These are phyloP conservation scores for Ophiobolus disseminans DNA, from an alignment of 2,329 filamentous ascomycete genomes.

Conservation along the genomic window DNA sequence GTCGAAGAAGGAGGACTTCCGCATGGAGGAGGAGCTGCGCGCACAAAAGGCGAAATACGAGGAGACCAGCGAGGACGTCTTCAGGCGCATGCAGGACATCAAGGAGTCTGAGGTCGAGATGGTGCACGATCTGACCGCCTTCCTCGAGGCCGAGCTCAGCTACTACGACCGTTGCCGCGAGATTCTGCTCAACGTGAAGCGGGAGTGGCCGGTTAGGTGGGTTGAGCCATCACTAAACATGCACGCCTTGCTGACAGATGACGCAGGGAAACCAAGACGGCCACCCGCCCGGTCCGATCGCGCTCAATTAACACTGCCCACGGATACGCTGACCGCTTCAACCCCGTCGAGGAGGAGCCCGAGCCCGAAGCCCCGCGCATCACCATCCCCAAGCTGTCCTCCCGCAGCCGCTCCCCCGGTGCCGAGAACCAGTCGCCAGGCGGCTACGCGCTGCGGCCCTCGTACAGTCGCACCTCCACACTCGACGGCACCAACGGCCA, in stretches of 20 bases:
- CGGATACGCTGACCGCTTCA: slow-evolving; percentile 67
- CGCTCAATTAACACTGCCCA: slow-evolving; percentile 68
- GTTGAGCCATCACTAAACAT: slow-evolving; percentile 21
- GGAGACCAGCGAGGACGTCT: slow-evolving; percentile 90
- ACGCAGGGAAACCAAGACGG: slow-evolving; percentile 32
- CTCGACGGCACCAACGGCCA: slow-evolving; percentile 64
- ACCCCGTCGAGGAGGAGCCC: slow-evolving; percentile 64
- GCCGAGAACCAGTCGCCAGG: slow-evolving; percentile 38
- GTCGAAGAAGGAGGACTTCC: slow-evolving; percentile 90
- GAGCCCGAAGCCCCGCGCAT: slow-evolving; percentile 59
- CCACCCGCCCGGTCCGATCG: slow-evolving; percentile 57
- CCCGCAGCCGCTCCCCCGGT: slow-evolving; percentile 53
- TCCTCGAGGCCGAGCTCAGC: slow-evolving; percentile 86
- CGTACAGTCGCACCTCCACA: slow-evolving; percentile 60
- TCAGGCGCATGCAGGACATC: slow-evolving; percentile 93
- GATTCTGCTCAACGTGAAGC: slow-evolving; percentile 73
- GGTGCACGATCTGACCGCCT: slow-evolving; percentile 77
- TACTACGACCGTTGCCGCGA: slow-evolving; percentile 92
- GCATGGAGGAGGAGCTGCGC: slow-evolving; percentile 89
- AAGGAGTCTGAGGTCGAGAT: slow-evolving; percentile 89
- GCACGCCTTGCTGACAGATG: slow-evolving; percentile 22
- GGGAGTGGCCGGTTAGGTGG: slow-evolving; percentile 72
- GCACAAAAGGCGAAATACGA: slow-evolving; percentile 95
- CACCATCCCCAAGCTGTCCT: slow-evolving; percentile 50
- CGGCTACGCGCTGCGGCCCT: slow-evolving; percentile 54